Evolutionary conservation across 495 filamentous ascomycete species (phyloP).

Genomic region (Lentithecium fluviatile): DNA sequence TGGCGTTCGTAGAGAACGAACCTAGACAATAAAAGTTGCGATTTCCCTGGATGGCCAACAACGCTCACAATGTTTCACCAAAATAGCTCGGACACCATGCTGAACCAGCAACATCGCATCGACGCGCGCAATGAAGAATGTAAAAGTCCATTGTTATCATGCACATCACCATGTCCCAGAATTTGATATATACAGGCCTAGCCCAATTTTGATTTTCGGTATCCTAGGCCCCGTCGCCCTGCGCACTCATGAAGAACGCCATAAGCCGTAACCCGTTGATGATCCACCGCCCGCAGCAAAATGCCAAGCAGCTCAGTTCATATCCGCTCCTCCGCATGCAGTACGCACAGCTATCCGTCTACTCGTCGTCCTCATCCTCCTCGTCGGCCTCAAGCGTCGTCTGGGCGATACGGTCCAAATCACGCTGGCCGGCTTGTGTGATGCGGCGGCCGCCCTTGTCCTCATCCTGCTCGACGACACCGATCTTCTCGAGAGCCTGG

Average conservation of each 20-base stretch:
- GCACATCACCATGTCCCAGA: too few species aligned
- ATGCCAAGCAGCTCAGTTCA: conserved; percentile 12
- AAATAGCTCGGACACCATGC: too few species aligned
- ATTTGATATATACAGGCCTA: conserved; percentile 16
- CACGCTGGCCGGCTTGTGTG: conserved; percentile 93
- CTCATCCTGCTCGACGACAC: conserved; percentile 92
- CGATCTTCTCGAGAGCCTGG: conserved; percentile 98
- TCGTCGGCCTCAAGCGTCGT: conserved; percentile 70
- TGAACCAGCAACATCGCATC: too few species aligned
- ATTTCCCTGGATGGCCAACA: too few species aligned
- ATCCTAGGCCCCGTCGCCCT: conserved; percentile 23
- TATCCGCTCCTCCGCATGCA: background rate
- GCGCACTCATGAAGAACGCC: conserved; percentile 25
- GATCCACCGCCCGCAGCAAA: conserved; percentile 11
- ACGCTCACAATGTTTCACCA: too few species aligned
- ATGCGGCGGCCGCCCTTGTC: conserved; percentile 96
- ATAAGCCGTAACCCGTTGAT: conserved; percentile 20
- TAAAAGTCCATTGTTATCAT: too few species aligned
- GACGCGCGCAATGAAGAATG: too few species aligned
- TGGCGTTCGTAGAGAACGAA: too few species aligned
- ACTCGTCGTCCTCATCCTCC: conserved; percentile 62
- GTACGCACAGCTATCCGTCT: conserved; percentile 35
- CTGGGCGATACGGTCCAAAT: conserved; percentile 92
- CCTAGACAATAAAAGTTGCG: too few species aligned
- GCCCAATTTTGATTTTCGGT: conserved; percentile 22